Percentiles rank a stretch among this genome's conserved stretches.
These are phyloP conservation scores for Botryotinia narcissicola DNA, from an alignment of 2,329 filamentous ascomycete genomes.

Conservation along the genomic window DNA sequence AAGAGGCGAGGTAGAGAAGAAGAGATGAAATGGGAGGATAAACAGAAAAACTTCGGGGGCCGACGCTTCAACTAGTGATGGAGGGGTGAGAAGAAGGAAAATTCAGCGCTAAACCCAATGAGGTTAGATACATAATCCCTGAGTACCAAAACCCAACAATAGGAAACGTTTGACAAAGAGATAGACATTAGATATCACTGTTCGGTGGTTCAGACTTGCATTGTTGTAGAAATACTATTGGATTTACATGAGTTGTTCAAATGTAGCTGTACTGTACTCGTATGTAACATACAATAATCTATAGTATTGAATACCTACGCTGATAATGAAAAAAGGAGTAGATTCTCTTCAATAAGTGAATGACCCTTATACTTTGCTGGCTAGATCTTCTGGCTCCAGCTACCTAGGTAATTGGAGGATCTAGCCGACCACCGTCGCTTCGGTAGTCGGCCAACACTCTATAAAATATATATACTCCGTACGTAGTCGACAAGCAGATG, in stretches of 20 bases:
- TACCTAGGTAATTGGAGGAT: neutral
- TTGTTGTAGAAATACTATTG: neutral
- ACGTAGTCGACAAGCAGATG: neutral
- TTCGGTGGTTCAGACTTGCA: neutral
- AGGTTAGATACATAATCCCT: neutral
- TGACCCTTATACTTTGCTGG: neutral
- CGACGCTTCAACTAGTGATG: neutral
- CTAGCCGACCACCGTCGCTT: constrained; percentile 1
- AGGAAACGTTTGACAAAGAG: constrained; percentile 8
- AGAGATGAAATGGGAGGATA: neutral
- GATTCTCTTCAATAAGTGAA: neutral
- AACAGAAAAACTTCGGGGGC: constrained; percentile 13
- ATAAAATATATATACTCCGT: neutral
- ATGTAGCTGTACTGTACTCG: neutral
- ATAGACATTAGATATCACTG: neutral
- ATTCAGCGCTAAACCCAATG: neutral
- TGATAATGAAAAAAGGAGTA: neutral
- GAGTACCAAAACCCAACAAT: neutral
- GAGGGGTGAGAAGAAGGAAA: constrained; percentile 18
- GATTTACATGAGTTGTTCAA: neutral
- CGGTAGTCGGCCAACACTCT: neutral
- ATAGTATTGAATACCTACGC: neutral
- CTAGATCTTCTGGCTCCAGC: neutral
- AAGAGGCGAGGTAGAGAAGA: neutral
- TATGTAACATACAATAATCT: neutral